phyloP scores from a whole-genome alignment of 805 yeast species.

The Sugiyamaella chiloensis region DNA sequence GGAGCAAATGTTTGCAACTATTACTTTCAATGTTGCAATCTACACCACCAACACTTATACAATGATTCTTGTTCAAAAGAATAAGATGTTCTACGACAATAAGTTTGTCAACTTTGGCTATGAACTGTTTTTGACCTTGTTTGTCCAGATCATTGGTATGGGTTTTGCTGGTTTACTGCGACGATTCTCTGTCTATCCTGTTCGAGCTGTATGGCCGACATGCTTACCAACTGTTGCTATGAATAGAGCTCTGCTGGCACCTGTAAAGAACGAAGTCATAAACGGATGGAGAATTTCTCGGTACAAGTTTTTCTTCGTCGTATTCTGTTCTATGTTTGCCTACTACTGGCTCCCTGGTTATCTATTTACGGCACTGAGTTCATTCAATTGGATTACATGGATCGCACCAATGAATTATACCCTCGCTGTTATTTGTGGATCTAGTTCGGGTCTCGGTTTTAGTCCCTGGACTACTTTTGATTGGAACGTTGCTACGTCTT shows the following conservation, averaged over 20 bases:
- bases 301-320: conserved; percentile 41
- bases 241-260: conserved; percentile 42
- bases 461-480: conserved; percentile 49
- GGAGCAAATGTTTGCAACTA: conserved; percentile 62
- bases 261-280: conserved; percentile 23
- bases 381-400: conserved; percentile 62
- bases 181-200: conserved; percentile 46
- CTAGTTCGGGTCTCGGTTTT: conserved; percentile 45
- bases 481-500: conserved; percentile 36
- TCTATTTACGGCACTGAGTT: conserved; percentile 54
- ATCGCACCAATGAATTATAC: conserved; percentile 49
- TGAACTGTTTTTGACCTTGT: conserved; percentile 45
- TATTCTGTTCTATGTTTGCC: conserved; percentile 40
- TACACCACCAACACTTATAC: conserved; percentile 13
- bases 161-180: conserved; percentile 55
- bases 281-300: conserved; percentile 60
- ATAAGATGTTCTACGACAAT: conserved; percentile 18
- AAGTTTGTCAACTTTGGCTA: conserved; percentile 42
- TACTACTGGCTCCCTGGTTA: conserved; percentile 64
- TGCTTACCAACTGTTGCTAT: conserved; percentile 56
- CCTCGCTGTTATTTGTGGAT: conserved; percentile 50
- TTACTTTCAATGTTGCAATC: conserved; percentile 11
- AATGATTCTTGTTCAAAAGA: conserved; percentile 24
- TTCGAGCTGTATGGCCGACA: conserved; percentile 46
- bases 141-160: conserved; percentile 53